Evolutionary conservation across 2,329 filamentous ascomycete species (phyloP), one percentile per base, ranked within the genome.

Genomic region (Sporothrix sp.): DNA sequence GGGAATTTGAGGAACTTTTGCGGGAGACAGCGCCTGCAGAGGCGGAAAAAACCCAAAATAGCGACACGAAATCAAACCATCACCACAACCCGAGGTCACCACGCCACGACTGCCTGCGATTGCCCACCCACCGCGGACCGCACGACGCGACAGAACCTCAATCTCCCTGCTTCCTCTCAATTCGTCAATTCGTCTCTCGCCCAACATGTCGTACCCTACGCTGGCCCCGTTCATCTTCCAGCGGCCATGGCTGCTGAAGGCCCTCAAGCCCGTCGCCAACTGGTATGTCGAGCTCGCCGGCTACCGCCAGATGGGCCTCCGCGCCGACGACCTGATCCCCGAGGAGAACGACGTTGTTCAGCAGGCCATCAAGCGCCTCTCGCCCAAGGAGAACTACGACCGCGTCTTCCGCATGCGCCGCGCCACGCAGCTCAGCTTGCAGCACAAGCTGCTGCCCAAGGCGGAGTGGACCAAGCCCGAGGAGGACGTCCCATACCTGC

Each of bases 331-430:
- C 68, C 73, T 98, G 67, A 86, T 96, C 67, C 81, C 86, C 67
- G 93, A 98, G 72, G 93, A 98, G 75, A 85, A 79, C 75, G 86
- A 93, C 63, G 72, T 76, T 52, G 88, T 95, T 63, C 84, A 93
- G 70, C 79, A 84, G 61, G 93, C 93, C 57, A 79, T 98, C 65
- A 86, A 87, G 79, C 88, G 93, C 68, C 85, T 98, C 56, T 81
- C 86, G 52, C 79, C 87, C 63, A 87, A 94, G 76, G 87, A 93
- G 68, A 79, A 84, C 63, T 97, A 97, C 74, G 93, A 98, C 75
- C 91, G 93, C 68, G 82, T 97, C 68, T 98, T 89, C 84, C 90
- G 93, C 66, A 81, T 98, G 71, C 87, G 93, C 74, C 84, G 93
- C 72, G 91, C 93, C 63, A 83, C 94, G 72, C 93, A 98, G 73